A percentile compares a stretch with the other conserved stretches of the same genome.
Conservation (phyloP, 2,329 filamentous ascomycete genomes). For the Ascochyta koolunga region DNA sequence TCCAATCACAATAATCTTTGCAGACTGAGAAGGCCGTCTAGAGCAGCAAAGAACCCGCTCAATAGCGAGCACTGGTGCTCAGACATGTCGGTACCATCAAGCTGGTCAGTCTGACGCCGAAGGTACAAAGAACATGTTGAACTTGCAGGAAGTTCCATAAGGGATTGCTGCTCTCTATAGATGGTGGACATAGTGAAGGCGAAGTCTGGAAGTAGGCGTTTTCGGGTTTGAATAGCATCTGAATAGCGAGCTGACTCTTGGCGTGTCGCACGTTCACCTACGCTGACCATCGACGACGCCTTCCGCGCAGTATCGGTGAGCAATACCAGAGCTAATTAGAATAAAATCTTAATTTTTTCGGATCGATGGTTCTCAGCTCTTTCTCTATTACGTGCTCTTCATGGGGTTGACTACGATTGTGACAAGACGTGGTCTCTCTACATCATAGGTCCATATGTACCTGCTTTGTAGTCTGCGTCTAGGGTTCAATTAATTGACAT, state of each 20-base stretch:
- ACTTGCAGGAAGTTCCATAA: conserved; percentile 12
- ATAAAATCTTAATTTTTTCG: too few relatives aligned
- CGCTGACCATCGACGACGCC: not conserved
- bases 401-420: not conserved
- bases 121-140: conserved; percentile 19
- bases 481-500: not conserved
- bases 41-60: not conserved
- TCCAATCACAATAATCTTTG: conserved; percentile 5
- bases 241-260: conserved; percentile 32
- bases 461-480: not conserved
- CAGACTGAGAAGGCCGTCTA: conserved; percentile 6
- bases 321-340: too few relatives aligned
- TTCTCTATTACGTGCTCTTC: not conserved
- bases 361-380: not conserved
- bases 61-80: conserved; percentile 6
- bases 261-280: conserved; percentile 8
- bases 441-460: too few relatives aligned
- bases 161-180: conserved; percentile 20
- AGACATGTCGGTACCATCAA: conserved; percentile 6
- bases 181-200: conserved; percentile 20
- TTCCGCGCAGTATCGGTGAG: not conserved
- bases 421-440: not conserved
- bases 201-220: conserved; percentile 20
- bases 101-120: conserved; percentile 3
- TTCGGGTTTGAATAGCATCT: conserved; percentile 39